Percentiles rank a stretch among this genome's conserved stretches.
These are phyloP conservation scores for Pyronema omphalodes DNA, from an alignment of 495 filamentous ascomycete species.

Conservation along the genomic window DNA sequence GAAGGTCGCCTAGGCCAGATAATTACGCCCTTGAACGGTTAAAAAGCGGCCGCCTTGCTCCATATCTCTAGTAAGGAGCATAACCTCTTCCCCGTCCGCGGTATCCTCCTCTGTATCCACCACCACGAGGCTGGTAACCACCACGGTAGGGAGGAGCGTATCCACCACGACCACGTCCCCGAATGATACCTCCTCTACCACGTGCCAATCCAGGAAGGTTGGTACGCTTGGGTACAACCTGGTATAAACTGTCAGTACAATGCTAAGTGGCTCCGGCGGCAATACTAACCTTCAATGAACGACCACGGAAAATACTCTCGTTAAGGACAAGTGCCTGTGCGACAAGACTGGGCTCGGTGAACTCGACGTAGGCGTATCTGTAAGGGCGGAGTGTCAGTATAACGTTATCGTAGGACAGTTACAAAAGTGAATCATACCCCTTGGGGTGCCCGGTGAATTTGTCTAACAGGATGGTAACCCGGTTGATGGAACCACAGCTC, in stretches of 20 bases:
- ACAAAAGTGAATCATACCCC: slow-evolving; percentile 46
- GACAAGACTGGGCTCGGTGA: slow-evolving; percentile 84
- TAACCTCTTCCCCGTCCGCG: slow-evolving; percentile 62
- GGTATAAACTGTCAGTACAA: slow-evolving; percentile 5
- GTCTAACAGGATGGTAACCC: slow-evolving; percentile 92
- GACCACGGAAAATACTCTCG: slow-evolving; percentile 86
- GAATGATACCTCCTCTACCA: slow-evolving; percentile 51
- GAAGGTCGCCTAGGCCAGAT: too few relatives aligned
- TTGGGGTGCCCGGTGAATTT: slow-evolving; percentile 98
- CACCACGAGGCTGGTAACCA: slow-evolving; percentile 45
- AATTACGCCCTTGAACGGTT: too few relatives aligned
- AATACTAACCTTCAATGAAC: slow-evolving; percentile 66
- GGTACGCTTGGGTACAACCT: slow-evolving; percentile 93
- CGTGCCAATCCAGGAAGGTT: slow-evolving; percentile 90
- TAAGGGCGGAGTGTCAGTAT: slow-evolving; percentile 14
- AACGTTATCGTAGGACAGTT: background rate
- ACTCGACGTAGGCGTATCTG: slow-evolving; percentile 98
- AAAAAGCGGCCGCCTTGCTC: too few relatives aligned
- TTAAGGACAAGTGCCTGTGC: slow-evolving; percentile 88
- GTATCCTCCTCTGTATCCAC: slow-evolving; percentile 59
- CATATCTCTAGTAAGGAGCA: slow-evolving; percentile 47
- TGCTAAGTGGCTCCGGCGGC: background rate
- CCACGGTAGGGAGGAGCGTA: slow-evolving; percentile 37
- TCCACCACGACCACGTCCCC: slow-evolving; percentile 41
- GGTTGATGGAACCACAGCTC: slow-evolving; percentile 91